Evolutionary conservation across 2,329 filamentous ascomycete genomes (phyloP).

Genomic region (Aureobasidium sp.): DNA sequence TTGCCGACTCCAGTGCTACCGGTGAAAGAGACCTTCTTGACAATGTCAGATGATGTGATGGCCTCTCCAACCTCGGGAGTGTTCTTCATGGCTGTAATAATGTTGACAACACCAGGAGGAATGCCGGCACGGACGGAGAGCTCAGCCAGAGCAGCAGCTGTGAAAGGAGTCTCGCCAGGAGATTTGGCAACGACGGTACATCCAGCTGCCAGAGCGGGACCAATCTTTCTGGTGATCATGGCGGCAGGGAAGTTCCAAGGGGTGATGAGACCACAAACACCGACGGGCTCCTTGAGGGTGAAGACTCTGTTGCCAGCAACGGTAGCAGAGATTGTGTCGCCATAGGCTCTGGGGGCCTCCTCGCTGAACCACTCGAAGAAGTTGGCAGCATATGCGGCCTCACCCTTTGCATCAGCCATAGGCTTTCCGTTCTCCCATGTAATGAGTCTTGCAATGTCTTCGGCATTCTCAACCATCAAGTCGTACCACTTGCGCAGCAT

Average conservation of each 20-base stretch:
- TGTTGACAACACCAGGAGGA: constrained; percentile 82
- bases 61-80: constrained; percentile 70
- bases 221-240: constrained; percentile 42
- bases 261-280: constrained; percentile 74
- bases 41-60: constrained; percentile 65
- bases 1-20: constrained; percentile 61
- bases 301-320: constrained; percentile 66
- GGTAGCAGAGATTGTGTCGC: constrained; percentile 65
- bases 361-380: constrained; percentile 80
- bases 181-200: constrained; percentile 92
- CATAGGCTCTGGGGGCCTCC: constrained; percentile 66
- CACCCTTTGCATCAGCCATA: constrained; percentile 63
- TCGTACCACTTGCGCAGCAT: constrained; percentile 77
- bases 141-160: constrained; percentile 78
- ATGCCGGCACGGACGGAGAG: constrained; percentile 81
- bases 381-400: constrained; percentile 64
- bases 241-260: constrained; percentile 41
- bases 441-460: constrained; percentile 75
- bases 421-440: constrained; percentile 91
- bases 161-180: constrained; percentile 87
- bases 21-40: constrained; percentile 92
- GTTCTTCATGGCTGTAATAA: constrained; percentile 73
- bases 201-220: constrained; percentile 76
- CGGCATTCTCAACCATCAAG: constrained; percentile 67
- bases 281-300: constrained; percentile 76